Evolutionary conservation across 2,329 filamentous ascomycete species (phyloP), one percentile per base, ranked within the genome.

Genomic region (Phyllosticta ampelicida): DNA sequence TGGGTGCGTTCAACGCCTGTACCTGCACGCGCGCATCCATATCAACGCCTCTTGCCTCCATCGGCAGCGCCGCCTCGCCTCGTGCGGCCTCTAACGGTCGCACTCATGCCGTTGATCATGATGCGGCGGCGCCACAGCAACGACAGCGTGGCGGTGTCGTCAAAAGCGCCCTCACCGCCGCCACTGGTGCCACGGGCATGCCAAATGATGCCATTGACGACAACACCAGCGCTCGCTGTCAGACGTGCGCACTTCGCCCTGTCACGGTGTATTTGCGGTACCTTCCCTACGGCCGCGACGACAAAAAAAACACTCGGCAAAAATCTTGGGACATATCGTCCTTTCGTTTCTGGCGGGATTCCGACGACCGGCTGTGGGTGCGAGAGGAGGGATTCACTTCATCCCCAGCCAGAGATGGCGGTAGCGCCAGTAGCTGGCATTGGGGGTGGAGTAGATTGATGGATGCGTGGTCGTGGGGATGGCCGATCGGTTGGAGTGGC

Each of bases 191-290:
- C 36, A n/a, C 13, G 13, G 36, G 5, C 13, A 44, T 16, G 13
- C 6, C 36, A 8, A n/a, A 6, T 6, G 36, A n/a, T n/a, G 16
- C 5, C 13, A 16, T 5, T n/a, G 36, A 44, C 36, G n/a, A n/a
- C 36, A 8, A 5, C 36, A 44, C 29, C 5, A 36, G 13, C 9
- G 13, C 5, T n/a, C 51, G 52, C 0, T 73, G 71, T 60, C 62
- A 67, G 20, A 71, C 64, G 55, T 73, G 71, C 58, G 63, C 64
- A 9, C 53, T 64, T 6, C 61, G 61, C 23, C 30, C 61, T 9
- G 65, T 68, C 49, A 64, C 62, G 56, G 67, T 66, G 8, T 73
- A 70, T 56, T 69, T 64, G 13, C 62, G 70, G 18, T 68, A 66
- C 21, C 48, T 21, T 9, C 36, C 36, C 16, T 5, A n/a, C n/a